Percentiles rank a stretch among this genome's conserved stretches.
Conservation (phyloP, 208 protist species). For the Naegleria gruberi region DNA sequence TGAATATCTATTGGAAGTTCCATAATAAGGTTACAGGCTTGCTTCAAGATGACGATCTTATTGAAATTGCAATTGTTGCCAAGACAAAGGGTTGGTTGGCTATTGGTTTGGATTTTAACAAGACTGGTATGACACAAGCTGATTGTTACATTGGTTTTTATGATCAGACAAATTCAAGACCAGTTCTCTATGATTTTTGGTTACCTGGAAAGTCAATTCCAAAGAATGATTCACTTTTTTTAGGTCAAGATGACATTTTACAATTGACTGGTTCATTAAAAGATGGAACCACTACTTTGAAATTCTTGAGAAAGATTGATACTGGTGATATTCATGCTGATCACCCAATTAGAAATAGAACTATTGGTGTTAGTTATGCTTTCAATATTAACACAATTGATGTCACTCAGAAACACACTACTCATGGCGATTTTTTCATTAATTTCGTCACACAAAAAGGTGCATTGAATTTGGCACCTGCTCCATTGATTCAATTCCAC, state of each 20-base stretch:
- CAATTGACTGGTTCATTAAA: neutral
- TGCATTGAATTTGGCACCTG: neutral
- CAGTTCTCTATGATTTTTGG: neutral
- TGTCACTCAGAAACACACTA: neutral
- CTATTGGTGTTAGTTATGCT: neutral
- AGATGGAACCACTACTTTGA: neutral
- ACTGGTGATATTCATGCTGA: neutral
- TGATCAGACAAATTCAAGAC: neutral
- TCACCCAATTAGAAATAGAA: neutral
- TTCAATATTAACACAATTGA: neutral
- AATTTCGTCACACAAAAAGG: neutral
- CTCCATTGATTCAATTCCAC: neutral
- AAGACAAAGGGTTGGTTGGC: neutral
- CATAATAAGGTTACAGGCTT: neutral
- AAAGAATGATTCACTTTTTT: neutral
- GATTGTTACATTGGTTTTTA: neutral
- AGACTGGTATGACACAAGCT: neutral
- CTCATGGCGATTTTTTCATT: neutral
- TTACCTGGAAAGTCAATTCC: neutral
- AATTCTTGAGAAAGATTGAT: neutral
- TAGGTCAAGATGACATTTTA: neutral
- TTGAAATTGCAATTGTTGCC: neutral
- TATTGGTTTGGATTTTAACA: neutral
- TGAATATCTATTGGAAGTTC: neutral
- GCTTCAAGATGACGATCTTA: neutral